A percentile compares a stretch with the other conserved stretches of the same genome.
Conservation (phyloP, 768 basidiomycete species). For the Tylopilus plumbeoviolaceoides region DNA sequence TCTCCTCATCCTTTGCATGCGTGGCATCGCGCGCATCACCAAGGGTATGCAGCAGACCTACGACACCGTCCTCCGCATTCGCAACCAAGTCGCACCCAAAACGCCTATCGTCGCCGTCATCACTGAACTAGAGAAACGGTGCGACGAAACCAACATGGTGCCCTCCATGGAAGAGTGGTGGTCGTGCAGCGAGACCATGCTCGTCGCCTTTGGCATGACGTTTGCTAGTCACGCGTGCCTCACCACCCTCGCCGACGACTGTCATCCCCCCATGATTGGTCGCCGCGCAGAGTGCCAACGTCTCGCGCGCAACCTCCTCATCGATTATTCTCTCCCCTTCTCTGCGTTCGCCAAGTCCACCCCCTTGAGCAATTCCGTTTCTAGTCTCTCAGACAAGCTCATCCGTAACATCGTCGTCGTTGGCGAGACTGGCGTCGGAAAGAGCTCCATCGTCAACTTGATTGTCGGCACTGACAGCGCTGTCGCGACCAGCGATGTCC, state of each 20-base stretch:
- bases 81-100: constrained; percentile 16
- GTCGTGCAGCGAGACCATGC: constrained; percentile 1
- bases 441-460: constrained; percentile 22
- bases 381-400: constrained; percentile 15
- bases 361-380: neutral
- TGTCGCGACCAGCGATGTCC: constrained; percentile 10
- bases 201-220: constrained; percentile 9
- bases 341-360: neutral
- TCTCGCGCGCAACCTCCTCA: constrained; percentile 21
- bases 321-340: constrained; percentile 18
- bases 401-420: constrained; percentile 36
- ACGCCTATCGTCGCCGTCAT: constrained; percentile 25
- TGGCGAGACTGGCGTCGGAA: constrained; percentile 34
- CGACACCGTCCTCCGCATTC: constrained; percentile 13
- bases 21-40: constrained; percentile 17
- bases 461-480: constrained; percentile 17
- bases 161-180: constrained; percentile 26
- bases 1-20: constrained; percentile 26
- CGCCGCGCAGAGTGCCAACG: constrained; percentile 14
- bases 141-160: constrained; percentile 3
- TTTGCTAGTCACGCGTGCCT: constrained; percentile 22
- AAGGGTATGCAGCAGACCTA: constrained; percentile 22
- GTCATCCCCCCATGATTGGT: constrained; percentile 15
- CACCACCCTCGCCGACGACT: constrained; percentile 21
- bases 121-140: constrained; percentile 24